Evolutionary conservation across 495 filamentous ascomycete species (phyloP).

Genomic region (Aspergillus sparsus): DNA sequence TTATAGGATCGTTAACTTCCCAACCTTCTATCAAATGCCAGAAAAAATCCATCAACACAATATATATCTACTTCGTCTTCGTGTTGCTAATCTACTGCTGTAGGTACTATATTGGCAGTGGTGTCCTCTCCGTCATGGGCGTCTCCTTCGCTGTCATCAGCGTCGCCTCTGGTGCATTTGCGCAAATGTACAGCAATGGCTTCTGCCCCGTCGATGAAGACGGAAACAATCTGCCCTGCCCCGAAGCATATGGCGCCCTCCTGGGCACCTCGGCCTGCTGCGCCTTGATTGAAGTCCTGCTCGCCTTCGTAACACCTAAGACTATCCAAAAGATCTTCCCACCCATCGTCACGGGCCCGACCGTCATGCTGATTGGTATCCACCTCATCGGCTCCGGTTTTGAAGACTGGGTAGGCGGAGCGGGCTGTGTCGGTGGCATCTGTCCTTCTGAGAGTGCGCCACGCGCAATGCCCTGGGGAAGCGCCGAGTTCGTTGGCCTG

Average conservation of each 20-base stretch:
- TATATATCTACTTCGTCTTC: too few species aligned
- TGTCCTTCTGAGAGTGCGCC: constrained; percentile 75
- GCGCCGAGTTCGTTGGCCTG: constrained; percentile 81
- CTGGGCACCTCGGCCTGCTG: constrained; percentile 69
- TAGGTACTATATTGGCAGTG: constrained; percentile 84
- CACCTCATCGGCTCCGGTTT: constrained; percentile 75
- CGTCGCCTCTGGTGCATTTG: constrained; percentile 72
- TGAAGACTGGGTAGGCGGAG: constrained; percentile 81
- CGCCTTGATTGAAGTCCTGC: constrained; percentile 43
- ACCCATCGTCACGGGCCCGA: constrained; percentile 84
- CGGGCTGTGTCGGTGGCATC: constrained; percentile 58
- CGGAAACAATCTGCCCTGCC: constrained; percentile 74
- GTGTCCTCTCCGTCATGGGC: constrained; percentile 84
- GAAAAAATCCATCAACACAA: too few species aligned
- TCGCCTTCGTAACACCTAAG: constrained; percentile 58
- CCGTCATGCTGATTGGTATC: constrained; percentile 77
- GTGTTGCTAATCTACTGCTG: neutral
- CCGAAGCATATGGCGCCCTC: constrained; percentile 80
- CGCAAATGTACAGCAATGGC: constrained; percentile 85
- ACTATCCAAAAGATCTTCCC: constrained; percentile 80
- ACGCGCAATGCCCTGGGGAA: constrained; percentile 84
- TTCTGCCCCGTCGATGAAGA: constrained; percentile 64
- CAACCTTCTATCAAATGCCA: neutral
- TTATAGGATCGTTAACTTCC: neutral
- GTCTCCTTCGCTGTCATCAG: constrained; percentile 82